Conservation (phyloP, 2,329 filamentous ascomycete species). For the Talaromyces verruculosus region DNA sequence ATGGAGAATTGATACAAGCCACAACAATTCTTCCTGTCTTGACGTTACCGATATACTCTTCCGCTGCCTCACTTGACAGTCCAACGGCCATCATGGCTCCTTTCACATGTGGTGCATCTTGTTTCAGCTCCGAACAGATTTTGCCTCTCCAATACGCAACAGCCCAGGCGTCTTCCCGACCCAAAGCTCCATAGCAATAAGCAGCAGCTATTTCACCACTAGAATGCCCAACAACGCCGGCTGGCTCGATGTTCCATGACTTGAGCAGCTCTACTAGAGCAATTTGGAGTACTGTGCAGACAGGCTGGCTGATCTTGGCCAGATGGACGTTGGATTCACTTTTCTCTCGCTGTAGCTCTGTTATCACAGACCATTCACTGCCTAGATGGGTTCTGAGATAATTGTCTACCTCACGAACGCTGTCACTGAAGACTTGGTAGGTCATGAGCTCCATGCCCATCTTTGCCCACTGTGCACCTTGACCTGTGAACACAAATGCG, state of each 20-base stretch:
- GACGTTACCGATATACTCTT: background rate
- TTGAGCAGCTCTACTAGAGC: constrained; percentile 24
- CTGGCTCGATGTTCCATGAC: constrained; percentile 33
- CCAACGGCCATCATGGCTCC: background rate
- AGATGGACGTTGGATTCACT: constrained; percentile 26
- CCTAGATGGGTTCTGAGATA: background rate
- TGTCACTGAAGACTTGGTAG: background rate
- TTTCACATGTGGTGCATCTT: background rate
- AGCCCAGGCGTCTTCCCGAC: background rate
- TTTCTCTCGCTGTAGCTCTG: constrained; percentile 2
- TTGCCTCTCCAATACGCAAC: background rate
- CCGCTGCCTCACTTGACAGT: background rate
- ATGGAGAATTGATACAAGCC: background rate
- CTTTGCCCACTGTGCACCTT: constrained; percentile 39
- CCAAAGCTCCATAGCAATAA: constrained; percentile 43
- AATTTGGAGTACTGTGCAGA: constrained; percentile 28
- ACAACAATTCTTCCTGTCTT: background rate
- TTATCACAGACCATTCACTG: constrained; percentile 17
- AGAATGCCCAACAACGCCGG: constrained; percentile 47
- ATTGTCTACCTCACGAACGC: background rate
- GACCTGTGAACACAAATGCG: constrained; percentile 38
- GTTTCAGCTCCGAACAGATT: background rate
- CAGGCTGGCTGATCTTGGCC: constrained; percentile 26
- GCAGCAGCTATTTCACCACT: constrained; percentile 51
- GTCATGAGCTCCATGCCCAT: constrained; percentile 32